phyloP scores from a whole-genome alignment of 1,139 yeast species.

The Suhomyces kunorum region DNA sequence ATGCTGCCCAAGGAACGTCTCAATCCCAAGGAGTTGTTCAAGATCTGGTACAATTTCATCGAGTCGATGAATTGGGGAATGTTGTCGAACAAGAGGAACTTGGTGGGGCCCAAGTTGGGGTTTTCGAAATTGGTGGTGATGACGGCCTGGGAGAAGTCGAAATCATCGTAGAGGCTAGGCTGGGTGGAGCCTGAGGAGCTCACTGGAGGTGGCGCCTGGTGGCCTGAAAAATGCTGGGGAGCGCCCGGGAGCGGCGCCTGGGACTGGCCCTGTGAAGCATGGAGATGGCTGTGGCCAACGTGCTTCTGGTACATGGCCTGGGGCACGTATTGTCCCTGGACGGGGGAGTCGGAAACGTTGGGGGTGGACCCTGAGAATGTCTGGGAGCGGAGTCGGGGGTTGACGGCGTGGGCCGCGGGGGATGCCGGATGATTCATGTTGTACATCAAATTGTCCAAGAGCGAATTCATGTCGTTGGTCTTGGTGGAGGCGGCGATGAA shows the following conservation, averaged over 20 bases:
- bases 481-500: slow-evolving; percentile 18
- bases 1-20: slow-evolving; percentile 30
- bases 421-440: slow-evolving; percentile 18
- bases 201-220: slow-evolving; percentile 1
- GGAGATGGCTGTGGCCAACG: slow-evolving; percentile 21
- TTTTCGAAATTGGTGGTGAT: slow-evolving; percentile 67
- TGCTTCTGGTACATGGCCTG: slow-evolving; percentile 9
- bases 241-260: no score
- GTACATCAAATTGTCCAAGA: slow-evolving; percentile 38
- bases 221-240: background rate
- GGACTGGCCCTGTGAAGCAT: slow-evolving; percentile 39
- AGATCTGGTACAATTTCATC: slow-evolving; percentile 35
- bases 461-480: slow-evolving; percentile 31
- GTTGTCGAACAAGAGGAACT: slow-evolving; percentile 74
- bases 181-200: slow-evolving; percentile 16
- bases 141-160: slow-evolving; percentile 45
- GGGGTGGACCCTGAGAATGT: slow-evolving; percentile 45
- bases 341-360: slow-evolving; percentile 20
- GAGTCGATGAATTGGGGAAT: slow-evolving; percentile 55
- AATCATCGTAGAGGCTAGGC: slow-evolving; percentile 54
- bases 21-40: slow-evolving; percentile 31
- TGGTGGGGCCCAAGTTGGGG: slow-evolving; percentile 72
- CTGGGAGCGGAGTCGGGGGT: slow-evolving; percentile 41
- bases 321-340: slow-evolving; percentile 10
- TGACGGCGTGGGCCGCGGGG: slow-evolving; percentile 14